phyloP scores from a whole-genome alignment of 2,329 filamentous ascomycete genomes.

The Cylindrodendrum hubeiense region DNA sequence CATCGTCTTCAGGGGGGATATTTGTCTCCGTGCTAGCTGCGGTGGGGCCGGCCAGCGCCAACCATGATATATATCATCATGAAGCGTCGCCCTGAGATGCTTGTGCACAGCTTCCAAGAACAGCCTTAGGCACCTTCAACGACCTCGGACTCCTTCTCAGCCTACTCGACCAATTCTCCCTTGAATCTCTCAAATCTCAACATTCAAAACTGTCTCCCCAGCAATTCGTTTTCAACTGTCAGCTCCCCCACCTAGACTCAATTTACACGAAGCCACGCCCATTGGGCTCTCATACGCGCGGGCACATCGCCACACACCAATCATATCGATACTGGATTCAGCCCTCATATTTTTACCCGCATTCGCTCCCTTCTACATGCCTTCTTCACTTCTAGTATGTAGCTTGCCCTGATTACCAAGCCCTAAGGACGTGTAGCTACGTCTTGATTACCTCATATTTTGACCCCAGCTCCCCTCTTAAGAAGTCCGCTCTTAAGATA shows the following conservation, averaged over 20 bases:
- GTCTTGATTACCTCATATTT: not conserved
- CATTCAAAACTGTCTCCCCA: not conserved
- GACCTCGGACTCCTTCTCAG: not conserved
- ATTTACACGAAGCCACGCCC: not conserved
- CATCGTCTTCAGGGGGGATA: not conserved
- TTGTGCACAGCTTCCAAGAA: not conserved
- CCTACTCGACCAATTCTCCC: not conserved
- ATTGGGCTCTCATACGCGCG: not conserved
- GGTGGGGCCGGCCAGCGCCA: not conserved
- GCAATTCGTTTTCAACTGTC: not conserved
- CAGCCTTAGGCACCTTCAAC: not conserved
- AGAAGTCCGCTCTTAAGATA: not conserved
- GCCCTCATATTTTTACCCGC: not conserved
- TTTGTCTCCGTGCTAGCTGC: not conserved
- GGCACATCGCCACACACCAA: not conserved
- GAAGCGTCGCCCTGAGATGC: not conserved
- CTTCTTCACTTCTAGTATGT: conserved; percentile 35
- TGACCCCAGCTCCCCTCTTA: too few species aligned
- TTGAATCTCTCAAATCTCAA: not conserved
- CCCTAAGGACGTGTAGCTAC: not conserved
- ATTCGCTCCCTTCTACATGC: conserved; percentile 14
- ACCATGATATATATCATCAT: not conserved
- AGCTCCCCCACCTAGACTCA: not conserved
- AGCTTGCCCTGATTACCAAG: not conserved
- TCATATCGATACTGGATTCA: not conserved